Evolutionary conservation across 179 eudicot genomes (phyloP), one percentile per base, ranked within the genome.

Genomic region (Heliamphora pulchella): DNA sequence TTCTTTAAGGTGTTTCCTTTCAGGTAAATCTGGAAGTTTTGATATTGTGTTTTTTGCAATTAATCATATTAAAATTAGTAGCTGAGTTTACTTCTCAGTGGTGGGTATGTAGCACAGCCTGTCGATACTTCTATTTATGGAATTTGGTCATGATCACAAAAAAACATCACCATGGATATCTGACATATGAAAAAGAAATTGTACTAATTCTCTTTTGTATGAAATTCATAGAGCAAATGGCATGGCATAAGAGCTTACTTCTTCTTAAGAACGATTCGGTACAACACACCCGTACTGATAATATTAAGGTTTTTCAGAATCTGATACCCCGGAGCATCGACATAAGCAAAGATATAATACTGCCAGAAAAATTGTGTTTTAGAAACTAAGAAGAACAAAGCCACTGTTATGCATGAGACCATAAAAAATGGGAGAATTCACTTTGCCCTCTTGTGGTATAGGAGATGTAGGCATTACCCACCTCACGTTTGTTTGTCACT

Each of bases 281-380:
- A 96, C 51, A 96, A 82, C 64, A 96, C 86, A 71, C 99, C 99
- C 8, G 98, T 94, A 83, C 98, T 94, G 82, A 96, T 91, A 75
- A 96, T 96, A 80, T 96, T 96, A 47, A 96, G 81, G 85, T 96
- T 96, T 91, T 96, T 96, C 86, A 96, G 80, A 86, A 96, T 96
- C 80, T 94, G 99, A 89, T 96, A 96, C 64, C 98, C 99, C 43
- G 99, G 99, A 82, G 99, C 99, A 90, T 96, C 99, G 82, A 96
- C 98, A 80, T 96, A 96, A 39, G 97, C 98, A 86, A 96, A 96
- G 82, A 96, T 96, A 87, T 96, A 96, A 86, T 96, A 96, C 99
- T 96, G 98, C 89, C 79, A 86, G 51, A 80, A 77, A 48, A 81
- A 58, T 43, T 71, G 81, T 62, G 14, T 41, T 8, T 81, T 59